A percentile compares a stretch with the other conserved stretches of the same genome.
phyloP scores from a whole-genome alignment of 192 early-diverging fungal genomes.

The Spizellomyces punctatus region DNA sequence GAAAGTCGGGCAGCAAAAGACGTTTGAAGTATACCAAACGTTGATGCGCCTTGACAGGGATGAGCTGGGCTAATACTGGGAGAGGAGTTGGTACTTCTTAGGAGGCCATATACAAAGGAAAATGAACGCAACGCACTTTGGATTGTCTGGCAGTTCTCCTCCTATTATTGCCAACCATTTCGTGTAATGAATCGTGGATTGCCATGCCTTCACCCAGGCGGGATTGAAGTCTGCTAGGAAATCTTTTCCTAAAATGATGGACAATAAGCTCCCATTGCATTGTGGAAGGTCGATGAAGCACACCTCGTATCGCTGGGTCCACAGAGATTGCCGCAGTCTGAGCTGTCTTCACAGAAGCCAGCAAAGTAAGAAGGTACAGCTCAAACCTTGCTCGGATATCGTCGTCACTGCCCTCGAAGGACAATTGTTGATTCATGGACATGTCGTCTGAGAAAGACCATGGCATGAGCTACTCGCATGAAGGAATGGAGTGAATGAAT shows the following conservation, averaged over 20 bases:
- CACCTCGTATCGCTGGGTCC: slow-evolving; percentile 20
- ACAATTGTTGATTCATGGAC: slow-evolving; percentile 58
- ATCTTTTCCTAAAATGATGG: slow-evolving; percentile 45
- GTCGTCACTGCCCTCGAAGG: slow-evolving; percentile 77
- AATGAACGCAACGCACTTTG: not conserved
- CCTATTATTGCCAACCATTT: slow-evolving; percentile 59
- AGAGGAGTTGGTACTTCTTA: not conserved
- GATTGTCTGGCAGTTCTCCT: slow-evolving; percentile 9
- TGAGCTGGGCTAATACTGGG: slow-evolving; percentile 39
- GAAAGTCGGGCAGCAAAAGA: slow-evolving; percentile 32
- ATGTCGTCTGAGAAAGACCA: slow-evolving; percentile 43
- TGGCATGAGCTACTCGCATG: not conserved
- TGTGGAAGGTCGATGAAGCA: not conserved
- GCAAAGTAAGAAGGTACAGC: slow-evolving; percentile 66
- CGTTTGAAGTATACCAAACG: slow-evolving; percentile 33
- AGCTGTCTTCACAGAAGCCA: slow-evolving; percentile 67
- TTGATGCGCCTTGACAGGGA: slow-evolving; percentile 45
- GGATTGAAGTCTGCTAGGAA: slow-evolving; percentile 66
- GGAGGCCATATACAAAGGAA: not conserved
- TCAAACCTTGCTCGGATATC: slow-evolving; percentile 77
- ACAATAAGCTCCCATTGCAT: not conserved
- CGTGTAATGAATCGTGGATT: slow-evolving; percentile 65
- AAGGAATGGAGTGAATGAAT: not conserved
- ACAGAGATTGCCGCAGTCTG: slow-evolving; percentile 33
- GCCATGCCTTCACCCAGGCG: slow-evolving; percentile 68